Base-by-base conservation (phyloP, 495 filamentous ascomycete species). In the Aspergillus campestris region DNA sequence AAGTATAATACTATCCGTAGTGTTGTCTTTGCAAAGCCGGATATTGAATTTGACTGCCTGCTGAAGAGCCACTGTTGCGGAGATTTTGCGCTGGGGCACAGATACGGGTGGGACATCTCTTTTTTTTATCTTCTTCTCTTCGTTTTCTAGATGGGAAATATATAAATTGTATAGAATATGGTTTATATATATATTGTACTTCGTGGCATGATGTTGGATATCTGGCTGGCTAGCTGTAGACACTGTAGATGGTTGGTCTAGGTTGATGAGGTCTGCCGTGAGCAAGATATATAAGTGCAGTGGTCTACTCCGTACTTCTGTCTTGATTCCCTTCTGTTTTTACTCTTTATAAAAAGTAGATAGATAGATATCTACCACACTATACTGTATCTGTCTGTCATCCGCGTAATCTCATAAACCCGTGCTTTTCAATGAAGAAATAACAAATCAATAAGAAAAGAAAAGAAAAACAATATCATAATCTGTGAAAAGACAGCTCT, bases 21-120 rank as follows among this genome's bases (percentile, higher is more conserved):
- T 18, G 28, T 40, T 35, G 34, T 45, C 28, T 32, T 43, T 55
- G 42, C 47, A 49, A 48, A 30, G 67, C 68, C 66, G 65, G 59
- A 71, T 40, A 71, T 70, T 41, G 56, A 56, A 49, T 53, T 58
- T 58, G n/a, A 46, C 71, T 74, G 79, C 84, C 84, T 82, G 72
- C 79, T 84, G 87, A 91, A 87, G 87, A 91, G 88, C 87, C 80
- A 80, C 83, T 72, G 73, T 66, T 73, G 74, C 74, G 71, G 62
- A 82, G 87, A 70, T 69, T 64, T 73, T 78, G 74, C 75, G 72
- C 81, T 71, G 75, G 78, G 80, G 88, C 84, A 94, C 88, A 94
- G 88, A 94, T 94, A 94, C 88, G 84, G 87, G 86, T 75, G 80
- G 76, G 71, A 94, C 84, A 94, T 76, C 31, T 11, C 14, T 13